These are phyloP conservation scores for Paracoccidioides brasiliensis DNA, from an alignment of 2,329 filamentous ascomycete species.

Conservation along the genomic window DNA sequence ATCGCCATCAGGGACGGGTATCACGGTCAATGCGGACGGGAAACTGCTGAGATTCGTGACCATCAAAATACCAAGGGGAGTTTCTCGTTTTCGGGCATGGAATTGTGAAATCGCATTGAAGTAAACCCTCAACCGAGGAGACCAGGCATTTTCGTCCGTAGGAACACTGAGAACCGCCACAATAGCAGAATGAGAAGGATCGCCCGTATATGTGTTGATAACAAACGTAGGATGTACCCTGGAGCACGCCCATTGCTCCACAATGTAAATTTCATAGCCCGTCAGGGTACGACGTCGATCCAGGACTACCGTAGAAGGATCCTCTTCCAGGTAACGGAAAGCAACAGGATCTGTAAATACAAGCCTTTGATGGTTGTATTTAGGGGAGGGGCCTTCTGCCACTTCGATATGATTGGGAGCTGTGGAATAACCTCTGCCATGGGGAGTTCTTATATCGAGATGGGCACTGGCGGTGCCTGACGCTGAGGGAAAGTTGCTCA, in stretches of 20 bases:
- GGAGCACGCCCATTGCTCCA: conserved; percentile 97
- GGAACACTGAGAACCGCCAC: conserved; percentile 74
- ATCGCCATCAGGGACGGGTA: conserved; percentile 76
- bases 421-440: conserved; percentile 12
- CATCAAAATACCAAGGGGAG: conserved; percentile 72
- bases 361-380: conserved; percentile 40
- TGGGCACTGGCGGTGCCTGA: not conserved
- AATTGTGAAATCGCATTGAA: conserved; percentile 76
- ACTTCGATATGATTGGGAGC: conserved; percentile 10
- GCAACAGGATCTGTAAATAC: conserved; percentile 55
- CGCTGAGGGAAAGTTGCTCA: not conserved
- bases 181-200: conserved; percentile 61
- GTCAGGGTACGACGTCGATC: conserved; percentile 56
- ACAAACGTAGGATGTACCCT: conserved; percentile 79
- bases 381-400: conserved; percentile 10
- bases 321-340: conserved; percentile 70
- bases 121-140: conserved; percentile 63
- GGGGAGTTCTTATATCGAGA: not conserved
- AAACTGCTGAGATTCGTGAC: conserved; percentile 89
- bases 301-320: conserved; percentile 60
- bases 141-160: conserved; percentile 67
- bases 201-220: conserved; percentile 86
- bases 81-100: conserved; percentile 73
- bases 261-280: conserved; percentile 86
- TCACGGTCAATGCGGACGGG: conserved; percentile 83